Base-by-base conservation (phyloP, 1,284 basidiomycete genomes). In the Cerioporus squamosus region DNA sequence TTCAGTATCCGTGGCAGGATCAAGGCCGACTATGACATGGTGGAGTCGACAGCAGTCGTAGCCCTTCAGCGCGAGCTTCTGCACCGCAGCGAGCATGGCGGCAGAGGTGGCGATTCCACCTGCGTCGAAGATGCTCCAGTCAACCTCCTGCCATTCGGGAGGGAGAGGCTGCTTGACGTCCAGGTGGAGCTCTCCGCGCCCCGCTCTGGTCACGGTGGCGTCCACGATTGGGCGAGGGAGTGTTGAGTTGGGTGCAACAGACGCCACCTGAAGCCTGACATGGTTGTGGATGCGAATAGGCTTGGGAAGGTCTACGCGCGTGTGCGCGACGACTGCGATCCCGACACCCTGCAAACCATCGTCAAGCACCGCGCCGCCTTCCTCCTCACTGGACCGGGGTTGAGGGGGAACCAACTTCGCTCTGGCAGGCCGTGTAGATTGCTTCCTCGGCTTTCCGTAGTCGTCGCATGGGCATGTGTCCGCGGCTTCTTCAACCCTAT, bases 401-500 rank as follows among this genome's bases (percentile, higher is more conserved):
- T 55, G 57, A 1, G 57, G 59, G 14, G 53, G 50, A 5, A 64
- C 55, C 5, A 70, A 57, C 47, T 63, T 68, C 8, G 67, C 65
- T 31, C 61, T 36, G 4, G 60, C 60, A 1, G 69, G 69, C 2
- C 57, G 59, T 0, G 45, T 58, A 2, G 61, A 53, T 36, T 67
- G 66, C n/a, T 65, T 55, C 49, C 54, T 66, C 15, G 68, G 82
- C 51, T 75, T 72, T 4, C 86, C 86, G 20, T 75, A 70, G 17
- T 86, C 84, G 57, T 86, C 80, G 59, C 86, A 87, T 5, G 86
- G 85, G 66, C 85, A 88, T 63, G 81, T 78, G 58, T 87, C 84
- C 1, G 79, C 79, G 7, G 86, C 86, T 64, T 88, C 86, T 63
- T 88, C 85, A 2, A 82, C 84, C 8, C 83, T 77, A 59, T 88